Evolutionary conservation across 306 rosid genomes (phyloP).

Genomic region (Carpinus fangiana): DNA sequence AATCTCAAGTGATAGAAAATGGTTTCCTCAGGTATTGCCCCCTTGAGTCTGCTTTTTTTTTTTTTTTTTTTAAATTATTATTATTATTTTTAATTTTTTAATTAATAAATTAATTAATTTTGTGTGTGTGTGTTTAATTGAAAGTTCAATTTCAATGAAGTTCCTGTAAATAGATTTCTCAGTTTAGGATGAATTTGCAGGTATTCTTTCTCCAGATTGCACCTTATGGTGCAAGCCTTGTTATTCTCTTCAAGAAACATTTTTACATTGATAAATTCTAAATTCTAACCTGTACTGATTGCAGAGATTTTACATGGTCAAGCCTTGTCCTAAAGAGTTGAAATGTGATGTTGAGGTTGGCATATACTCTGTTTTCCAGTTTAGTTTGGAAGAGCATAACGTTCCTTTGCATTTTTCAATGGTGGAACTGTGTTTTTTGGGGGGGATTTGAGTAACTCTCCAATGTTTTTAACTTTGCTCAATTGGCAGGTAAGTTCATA

Average conservation of each 20-base stretch:
- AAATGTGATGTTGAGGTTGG: constrained; percentile 96
- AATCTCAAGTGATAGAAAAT: not conserved
- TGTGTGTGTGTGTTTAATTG: not conserved
- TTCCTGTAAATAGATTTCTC: not conserved
- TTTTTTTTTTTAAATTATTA: too few relatives aligned
- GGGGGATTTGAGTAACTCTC: constrained; percentile 6
- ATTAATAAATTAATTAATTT: too few relatives aligned
- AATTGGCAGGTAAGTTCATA: constrained; percentile 70
- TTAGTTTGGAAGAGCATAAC: not conserved
- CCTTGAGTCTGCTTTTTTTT: not conserved
- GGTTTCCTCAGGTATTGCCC: not conserved
- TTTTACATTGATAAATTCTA: not conserved
- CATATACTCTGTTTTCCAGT: constrained; percentile 17
- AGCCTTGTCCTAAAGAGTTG: constrained; percentile 95
- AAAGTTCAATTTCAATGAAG: not conserved
- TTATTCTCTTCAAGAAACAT: constrained; percentile 19
- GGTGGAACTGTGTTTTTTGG: not conserved
- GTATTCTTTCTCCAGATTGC: not conserved
- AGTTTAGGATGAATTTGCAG: not conserved
- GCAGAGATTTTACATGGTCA: constrained; percentile 93
- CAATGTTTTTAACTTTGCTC: constrained; percentile 19
- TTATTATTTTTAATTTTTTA: too few relatives aligned
- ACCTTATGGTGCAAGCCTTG: not conserved
- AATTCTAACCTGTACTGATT: constrained; percentile 14
- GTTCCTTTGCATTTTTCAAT: not conserved